phyloP scores from a whole-genome alignment of 2,329 filamentous ascomycete genomes.

The Corniculantispora saksenae region DNA sequence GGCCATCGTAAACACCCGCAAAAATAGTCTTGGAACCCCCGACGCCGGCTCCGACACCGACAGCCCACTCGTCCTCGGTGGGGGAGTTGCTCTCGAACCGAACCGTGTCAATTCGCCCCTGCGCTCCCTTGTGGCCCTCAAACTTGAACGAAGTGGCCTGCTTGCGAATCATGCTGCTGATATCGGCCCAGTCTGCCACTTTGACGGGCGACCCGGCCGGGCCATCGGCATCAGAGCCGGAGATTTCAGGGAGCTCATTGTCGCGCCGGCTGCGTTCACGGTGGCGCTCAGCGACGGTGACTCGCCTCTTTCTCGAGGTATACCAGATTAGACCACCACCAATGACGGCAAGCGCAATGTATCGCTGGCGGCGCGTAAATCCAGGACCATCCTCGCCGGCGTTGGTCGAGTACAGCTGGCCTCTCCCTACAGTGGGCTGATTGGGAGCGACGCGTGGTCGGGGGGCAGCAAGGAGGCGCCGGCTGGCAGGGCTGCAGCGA shows the following conservation, averaged over 20 bases:
- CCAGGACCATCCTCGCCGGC: neutral
- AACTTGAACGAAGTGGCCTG: conserved; percentile 34
- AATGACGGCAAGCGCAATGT: neutral
- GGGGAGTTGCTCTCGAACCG: conserved; percentile 38
- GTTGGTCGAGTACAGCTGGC: conserved; percentile 8
- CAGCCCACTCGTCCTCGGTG: conserved; percentile 38
- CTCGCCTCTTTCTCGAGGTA: conserved; percentile 1
- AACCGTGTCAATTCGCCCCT: conserved; percentile 36
- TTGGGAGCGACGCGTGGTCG: neutral
- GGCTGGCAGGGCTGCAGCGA: neutral
- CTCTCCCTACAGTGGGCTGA: neutral
- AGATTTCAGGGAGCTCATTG: conserved; percentile 10
- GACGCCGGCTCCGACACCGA: conserved; percentile 33
- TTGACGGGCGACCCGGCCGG: conserved; percentile 31
- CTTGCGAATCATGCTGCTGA: conserved; percentile 33
- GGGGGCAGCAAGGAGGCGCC: conserved; percentile 1
- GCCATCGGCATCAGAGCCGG: conserved; percentile 19
- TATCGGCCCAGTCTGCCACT: conserved; percentile 28
- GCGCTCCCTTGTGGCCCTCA: conserved; percentile 24
- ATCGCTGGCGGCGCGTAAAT: conserved; percentile 5
- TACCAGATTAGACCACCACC: conserved; percentile 11
- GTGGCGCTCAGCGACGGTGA: conserved; percentile 4
- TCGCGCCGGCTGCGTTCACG: conserved; percentile 3
- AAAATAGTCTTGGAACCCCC: conserved; percentile 31
- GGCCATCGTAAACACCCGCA: conserved; percentile 50